Conservation (phyloP, 2,329 filamentous ascomycete species). For the Ophiostoma ulmi region DNA sequence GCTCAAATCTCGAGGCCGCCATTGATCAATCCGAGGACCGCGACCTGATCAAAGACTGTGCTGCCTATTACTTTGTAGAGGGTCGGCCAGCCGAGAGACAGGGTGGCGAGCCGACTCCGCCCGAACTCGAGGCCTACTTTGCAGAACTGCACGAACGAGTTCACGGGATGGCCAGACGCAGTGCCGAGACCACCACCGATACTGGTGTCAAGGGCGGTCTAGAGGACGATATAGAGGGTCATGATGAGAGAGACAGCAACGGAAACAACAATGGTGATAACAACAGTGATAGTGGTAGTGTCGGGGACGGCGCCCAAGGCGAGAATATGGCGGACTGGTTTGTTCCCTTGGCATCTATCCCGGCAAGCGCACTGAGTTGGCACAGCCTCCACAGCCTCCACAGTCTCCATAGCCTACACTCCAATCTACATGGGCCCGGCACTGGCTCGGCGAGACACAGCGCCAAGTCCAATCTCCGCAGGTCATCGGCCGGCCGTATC, state of each 20-base stretch:
- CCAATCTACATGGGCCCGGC: not conserved
- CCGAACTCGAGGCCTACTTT: not conserved
- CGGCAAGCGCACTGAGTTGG: not conserved
- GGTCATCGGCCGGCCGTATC: not conserved
- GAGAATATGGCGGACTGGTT: not conserved
- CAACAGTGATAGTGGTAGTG: not conserved
- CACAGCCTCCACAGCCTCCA: not conserved
- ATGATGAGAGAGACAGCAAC: not conserved
- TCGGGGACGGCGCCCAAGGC: not conserved
- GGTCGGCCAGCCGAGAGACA: not conserved
- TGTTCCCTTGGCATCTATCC: not conserved
- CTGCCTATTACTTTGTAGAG: not conserved
- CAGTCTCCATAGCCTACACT: not conserved
- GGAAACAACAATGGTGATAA: not conserved
- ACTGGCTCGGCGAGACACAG: not conserved
- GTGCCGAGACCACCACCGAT: not conserved
- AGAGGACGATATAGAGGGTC: too few species aligned
- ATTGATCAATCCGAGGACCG: constrained; percentile 5
- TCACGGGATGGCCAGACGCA: not conserved
- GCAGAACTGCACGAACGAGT: not conserved
- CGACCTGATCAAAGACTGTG: not conserved
- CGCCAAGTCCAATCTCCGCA: not conserved
- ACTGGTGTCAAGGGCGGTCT: not conserved
- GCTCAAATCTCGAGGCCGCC: not conserved
- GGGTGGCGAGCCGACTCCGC: not conserved